phyloP scores from a whole-genome alignment of 352 stramenopile genomes.

The Phytophthora ramorum region DNA sequence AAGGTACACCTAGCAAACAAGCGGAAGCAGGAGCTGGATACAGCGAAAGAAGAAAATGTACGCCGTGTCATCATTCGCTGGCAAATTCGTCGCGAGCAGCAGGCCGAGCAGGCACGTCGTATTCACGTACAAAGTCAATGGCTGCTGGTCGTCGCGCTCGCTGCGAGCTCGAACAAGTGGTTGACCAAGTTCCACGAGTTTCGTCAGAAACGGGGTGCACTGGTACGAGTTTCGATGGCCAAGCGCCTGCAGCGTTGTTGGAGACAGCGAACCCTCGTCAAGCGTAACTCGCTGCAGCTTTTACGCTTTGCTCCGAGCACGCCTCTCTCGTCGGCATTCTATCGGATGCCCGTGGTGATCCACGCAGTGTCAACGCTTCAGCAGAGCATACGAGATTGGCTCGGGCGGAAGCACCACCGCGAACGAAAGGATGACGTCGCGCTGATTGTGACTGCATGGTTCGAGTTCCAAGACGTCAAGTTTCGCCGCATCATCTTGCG shows the following conservation, averaged over 20 bases:
- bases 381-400: conserved; percentile 48
- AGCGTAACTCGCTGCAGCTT: conserved; percentile 31
- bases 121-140: conserved; percentile 65
- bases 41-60: conserved; percentile 46
- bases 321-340: conserved; percentile 50
- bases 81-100: conserved; percentile 52
- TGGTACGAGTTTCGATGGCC: conserved; percentile 56
- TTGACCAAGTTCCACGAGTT: conserved; percentile 51
- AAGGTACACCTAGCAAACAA: conserved; percentile 51
- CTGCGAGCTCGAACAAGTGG: conserved; percentile 47
- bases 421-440: conserved; percentile 36
- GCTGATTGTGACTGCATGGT: conserved; percentile 76
- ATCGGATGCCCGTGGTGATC: conserved; percentile 56
- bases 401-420: conserved; percentile 32
- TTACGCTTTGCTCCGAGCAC: conserved; percentile 24
- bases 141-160: conserved; percentile 55
- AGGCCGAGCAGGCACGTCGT: conserved; percentile 38
- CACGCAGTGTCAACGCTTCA: conserved; percentile 55
- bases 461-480: conserved; percentile 87
- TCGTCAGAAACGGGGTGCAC: conserved; percentile 40
- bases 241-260: conserved; percentile 65
- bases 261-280: conserved; percentile 40
- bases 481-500: conserved; percentile 81
- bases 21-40: conserved; percentile 65
- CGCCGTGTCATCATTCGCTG: conserved; percentile 53